Percentiles rank a stretch among this genome's conserved stretches.
phyloP scores from a whole-genome alignment of 257 asterid species.

The Orobanche coerulescens region DNA sequence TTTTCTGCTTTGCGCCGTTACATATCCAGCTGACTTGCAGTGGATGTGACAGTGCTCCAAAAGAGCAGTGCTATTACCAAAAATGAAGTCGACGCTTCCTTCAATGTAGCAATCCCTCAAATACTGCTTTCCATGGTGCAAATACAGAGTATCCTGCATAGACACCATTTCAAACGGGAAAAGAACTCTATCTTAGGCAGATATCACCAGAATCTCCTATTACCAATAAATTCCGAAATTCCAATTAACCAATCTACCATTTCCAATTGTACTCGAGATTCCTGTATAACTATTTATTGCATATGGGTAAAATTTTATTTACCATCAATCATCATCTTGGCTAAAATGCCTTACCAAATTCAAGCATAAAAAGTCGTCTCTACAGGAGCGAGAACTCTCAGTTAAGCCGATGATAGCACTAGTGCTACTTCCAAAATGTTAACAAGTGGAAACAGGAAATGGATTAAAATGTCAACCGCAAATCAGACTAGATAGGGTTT shows the following conservation, averaged over 20 bases:
- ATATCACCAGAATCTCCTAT: no score
- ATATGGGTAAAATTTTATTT: neutral
- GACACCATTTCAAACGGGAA: neutral
- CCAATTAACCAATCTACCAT: no score
- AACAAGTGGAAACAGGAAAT: neutral
- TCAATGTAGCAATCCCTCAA: conserved; percentile 86
- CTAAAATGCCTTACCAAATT: neutral
- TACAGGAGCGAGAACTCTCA: neutral
- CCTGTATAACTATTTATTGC: neutral
- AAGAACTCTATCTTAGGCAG: neutral
- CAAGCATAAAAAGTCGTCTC: neutral
- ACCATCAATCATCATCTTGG: neutral
- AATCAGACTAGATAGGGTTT: neutral
- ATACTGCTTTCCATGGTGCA: conserved; percentile 88
- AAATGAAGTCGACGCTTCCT: conserved; percentile 95
- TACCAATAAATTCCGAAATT: no score
- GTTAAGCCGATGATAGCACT: neutral
- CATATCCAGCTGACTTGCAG: conserved; percentile 76
- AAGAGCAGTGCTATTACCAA: conserved; percentile 96
- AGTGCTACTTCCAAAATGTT: neutral
- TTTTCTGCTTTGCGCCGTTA: conserved; percentile 94
- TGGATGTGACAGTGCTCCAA: conserved; percentile 95
- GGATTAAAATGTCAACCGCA: neutral
- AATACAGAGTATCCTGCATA: conserved; percentile 80
- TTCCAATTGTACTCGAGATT: neutral